A percentile compares a stretch with the other conserved stretches of the same genome.
These are phyloP conservation scores for Annona cherimola DNA, from an alignment of 164 flowering plant genomes.

Conservation along the genomic window DNA sequence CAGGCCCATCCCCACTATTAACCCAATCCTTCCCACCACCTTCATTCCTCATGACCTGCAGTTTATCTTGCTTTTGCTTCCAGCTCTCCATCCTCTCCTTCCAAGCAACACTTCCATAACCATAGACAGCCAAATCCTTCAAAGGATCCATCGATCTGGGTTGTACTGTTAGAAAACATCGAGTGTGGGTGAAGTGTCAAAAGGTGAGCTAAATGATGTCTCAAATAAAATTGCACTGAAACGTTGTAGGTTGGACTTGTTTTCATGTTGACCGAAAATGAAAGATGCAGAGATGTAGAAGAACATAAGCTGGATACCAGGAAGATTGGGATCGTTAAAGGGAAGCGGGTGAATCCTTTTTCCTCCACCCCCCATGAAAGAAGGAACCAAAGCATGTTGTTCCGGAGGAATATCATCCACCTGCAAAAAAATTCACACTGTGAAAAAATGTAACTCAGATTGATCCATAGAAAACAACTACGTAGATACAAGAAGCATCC, in stretches of 20 bases:
- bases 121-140: slow-evolving; percentile 68
- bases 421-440: slow-evolving; percentile 11
- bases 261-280: not conserved
- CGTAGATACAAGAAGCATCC: not conserved
- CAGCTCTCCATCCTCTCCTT: slow-evolving; percentile 62
- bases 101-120: slow-evolving; percentile 75
- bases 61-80: slow-evolving; percentile 52
- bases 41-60: slow-evolving; percentile 44
- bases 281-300: not conserved
- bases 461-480: not conserved
- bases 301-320: slow-evolving; percentile 20
- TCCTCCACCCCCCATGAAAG: slow-evolving; percentile 42
- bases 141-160: slow-evolving; percentile 69
- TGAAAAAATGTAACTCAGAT: not conserved
- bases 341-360: slow-evolving; percentile 54
- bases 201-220: not conserved
- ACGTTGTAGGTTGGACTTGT: not conserved
- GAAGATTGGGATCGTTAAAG: slow-evolving; percentile 37
- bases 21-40: slow-evolving; percentile 45
- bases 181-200: not conserved
- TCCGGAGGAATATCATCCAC: slow-evolving; percentile 52
- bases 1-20: slow-evolving; percentile 42
- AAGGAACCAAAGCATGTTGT: slow-evolving; percentile 49
- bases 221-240: not conserved
- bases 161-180: slow-evolving; percentile 34